phyloP scores from a whole-genome alignment of 805 yeast species.

The Wickerhamomyces ciferrii region DNA sequence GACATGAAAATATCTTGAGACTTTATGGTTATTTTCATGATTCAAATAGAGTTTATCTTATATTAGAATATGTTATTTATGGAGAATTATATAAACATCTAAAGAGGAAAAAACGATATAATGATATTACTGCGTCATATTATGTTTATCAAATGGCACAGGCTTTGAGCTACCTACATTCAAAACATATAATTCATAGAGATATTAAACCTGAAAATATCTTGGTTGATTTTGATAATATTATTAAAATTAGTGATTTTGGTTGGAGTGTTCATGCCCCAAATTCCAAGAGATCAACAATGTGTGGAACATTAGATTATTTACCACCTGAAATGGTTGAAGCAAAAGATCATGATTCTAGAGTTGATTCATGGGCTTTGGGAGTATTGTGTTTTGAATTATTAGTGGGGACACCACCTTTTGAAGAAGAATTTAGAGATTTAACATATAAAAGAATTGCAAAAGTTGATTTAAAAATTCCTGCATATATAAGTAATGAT shows the following conservation, averaged over 20 bases:
- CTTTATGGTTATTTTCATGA: conserved; percentile 86
- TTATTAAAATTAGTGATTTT: conserved; percentile 83
- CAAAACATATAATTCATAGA: conserved; percentile 78
- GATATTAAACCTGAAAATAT: conserved; percentile 95
- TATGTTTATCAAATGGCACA: conserved; percentile 80
- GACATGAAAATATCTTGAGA: conserved; percentile 77
- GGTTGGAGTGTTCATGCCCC: conserved; percentile 88
- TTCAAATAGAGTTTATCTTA: conserved; percentile 68
- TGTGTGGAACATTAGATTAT: conserved; percentile 95
- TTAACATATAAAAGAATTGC: conserved; percentile 79
- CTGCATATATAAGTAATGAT: conserved; percentile 60
- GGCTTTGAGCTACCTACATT: conserved; percentile 75
- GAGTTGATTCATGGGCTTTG: conserved; percentile 89
- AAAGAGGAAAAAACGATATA: conserved; percentile 61
- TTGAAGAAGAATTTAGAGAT: conserved; percentile 75
- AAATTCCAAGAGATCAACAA: conserved; percentile 58
- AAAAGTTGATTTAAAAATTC: conserved; percentile 70
- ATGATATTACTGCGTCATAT: conserved; percentile 68
- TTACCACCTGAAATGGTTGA: conserved; percentile 95
- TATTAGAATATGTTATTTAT: conserved; percentile 77
- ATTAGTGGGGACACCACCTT: conserved; percentile 86
- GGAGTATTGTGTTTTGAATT: conserved; percentile 86
- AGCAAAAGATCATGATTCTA: conserved; percentile 67
- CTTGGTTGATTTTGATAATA: conserved; percentile 67
- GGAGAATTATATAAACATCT: conserved; percentile 84